Conservation (phyloP, 108 stramenopile genomes). For the Schizochytrium sp. region DNA sequence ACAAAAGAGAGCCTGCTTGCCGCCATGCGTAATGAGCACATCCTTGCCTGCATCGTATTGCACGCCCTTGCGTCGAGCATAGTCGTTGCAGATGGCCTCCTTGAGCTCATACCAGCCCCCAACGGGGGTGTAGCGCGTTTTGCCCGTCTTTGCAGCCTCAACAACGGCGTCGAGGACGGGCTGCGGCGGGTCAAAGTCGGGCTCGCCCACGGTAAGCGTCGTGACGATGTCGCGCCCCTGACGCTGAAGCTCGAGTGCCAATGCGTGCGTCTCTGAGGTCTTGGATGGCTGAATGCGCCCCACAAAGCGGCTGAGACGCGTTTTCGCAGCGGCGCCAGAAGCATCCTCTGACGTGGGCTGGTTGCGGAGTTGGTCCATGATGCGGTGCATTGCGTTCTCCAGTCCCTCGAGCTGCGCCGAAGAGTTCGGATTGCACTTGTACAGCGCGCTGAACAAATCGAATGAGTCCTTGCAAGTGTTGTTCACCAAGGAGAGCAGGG, state of each 20-base stretch:
- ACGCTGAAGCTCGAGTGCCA: constrained; percentile 45
- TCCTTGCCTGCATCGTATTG: constrained; percentile 66
- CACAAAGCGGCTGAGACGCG: background rate
- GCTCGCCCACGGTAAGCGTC: constrained; percentile 92
- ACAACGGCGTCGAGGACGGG: constrained; percentile 71
- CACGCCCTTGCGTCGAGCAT: constrained; percentile 65
- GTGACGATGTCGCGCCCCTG: constrained; percentile 55
- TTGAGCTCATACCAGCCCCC: constrained; percentile 73
- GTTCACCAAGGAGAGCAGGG: constrained; percentile 75
- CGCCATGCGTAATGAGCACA: constrained; percentile 89
- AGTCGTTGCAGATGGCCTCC: constrained; percentile 73
- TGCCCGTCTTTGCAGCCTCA: constrained; percentile 50
- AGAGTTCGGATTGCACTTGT: constrained; percentile 69
- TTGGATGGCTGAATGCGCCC: background rate
- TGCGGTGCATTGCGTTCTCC: background rate
- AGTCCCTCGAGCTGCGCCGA: background rate
- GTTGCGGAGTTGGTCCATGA: background rate
- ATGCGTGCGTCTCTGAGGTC: constrained; percentile 35
- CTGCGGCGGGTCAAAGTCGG: constrained; percentile 79
- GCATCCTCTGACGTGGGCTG: background rate
- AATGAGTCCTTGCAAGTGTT: constrained; percentile 89
- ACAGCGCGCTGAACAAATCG: constrained; percentile 93
- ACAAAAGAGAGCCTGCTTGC: constrained; percentile 86
- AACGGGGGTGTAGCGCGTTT: constrained; percentile 85
- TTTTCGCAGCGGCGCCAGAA: background rate